Percentiles rank a stretch among this genome's conserved stretches.
phyloP scores from a whole-genome alignment of 192 early-diverging fungal genomes.

The Coemansia sp. region DNA sequence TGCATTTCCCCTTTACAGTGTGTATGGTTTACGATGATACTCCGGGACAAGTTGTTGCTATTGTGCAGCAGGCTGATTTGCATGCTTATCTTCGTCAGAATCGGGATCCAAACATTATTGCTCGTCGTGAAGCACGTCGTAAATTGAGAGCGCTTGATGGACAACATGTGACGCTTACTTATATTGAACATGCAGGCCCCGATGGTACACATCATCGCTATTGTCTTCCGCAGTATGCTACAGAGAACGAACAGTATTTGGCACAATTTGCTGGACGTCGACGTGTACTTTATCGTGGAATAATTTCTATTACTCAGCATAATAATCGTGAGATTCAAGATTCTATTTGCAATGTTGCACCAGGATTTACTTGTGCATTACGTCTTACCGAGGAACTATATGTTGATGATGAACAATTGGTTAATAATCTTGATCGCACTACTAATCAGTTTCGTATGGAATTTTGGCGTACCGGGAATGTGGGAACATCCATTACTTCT shows the following conservation, averaged over 20 bases:
- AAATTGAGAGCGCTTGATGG: conserved; percentile 61
- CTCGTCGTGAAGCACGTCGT: conserved; percentile 55
- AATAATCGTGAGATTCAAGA: conserved; percentile 39
- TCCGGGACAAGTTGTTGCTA: conserved; percentile 48
- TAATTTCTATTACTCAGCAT: conserved; percentile 54
- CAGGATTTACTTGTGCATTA: conserved; percentile 60
- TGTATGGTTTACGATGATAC: conserved; percentile 68
- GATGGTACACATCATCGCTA: conserved; percentile 35
- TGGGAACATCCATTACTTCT: conserved; percentile 3
- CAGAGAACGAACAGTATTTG: conserved; percentile 45
- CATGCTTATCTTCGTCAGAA: conserved; percentile 59
- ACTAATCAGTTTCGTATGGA: conserved; percentile 40
- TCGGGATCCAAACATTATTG: conserved; percentile 40
- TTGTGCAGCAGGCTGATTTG: conserved; percentile 58
- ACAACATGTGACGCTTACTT: conserved; percentile 59
- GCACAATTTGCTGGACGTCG: conserved; percentile 44
- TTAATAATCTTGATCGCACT: conserved; percentile 37
- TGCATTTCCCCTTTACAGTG: conserved; percentile 68
- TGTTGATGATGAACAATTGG: conserved; percentile 40
- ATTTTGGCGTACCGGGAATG: conserved; percentile 36
- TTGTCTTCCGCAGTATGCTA: conserved; percentile 33
- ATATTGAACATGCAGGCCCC: conserved; percentile 29
- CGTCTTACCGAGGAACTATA: conserved; percentile 54
- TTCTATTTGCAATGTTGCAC: conserved; percentile 55
- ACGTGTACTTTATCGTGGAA: conserved; percentile 41